Percentiles rank a stretch among this genome's conserved stretches.
Evolutionary conservation across 192 early-diverging fungal genomes (phyloP).

Genomic region (Podila clonocystis): DNA sequence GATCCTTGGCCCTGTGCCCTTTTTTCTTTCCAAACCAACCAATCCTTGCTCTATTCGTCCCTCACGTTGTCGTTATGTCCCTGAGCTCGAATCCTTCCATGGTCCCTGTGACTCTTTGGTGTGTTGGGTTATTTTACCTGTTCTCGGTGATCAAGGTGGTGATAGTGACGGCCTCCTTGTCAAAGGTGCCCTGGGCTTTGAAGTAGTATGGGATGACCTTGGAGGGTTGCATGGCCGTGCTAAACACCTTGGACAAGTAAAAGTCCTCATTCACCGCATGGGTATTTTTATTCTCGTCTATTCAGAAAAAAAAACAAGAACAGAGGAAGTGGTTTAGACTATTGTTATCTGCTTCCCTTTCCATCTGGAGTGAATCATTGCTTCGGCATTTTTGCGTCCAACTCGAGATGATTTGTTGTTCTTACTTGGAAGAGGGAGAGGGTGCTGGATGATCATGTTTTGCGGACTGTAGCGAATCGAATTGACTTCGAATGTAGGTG

Average conservation of each 20-base stretch:
- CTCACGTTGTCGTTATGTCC: too few relatives aligned
- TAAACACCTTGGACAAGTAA: constrained; percentile 65
- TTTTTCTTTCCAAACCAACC: too few relatives aligned
- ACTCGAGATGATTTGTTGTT: not conserved
- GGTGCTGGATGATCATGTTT: constrained; percentile 26
- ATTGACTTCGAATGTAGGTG: constrained; percentile 39
- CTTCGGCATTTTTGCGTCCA: too few relatives aligned
- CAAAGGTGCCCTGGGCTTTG: constrained; percentile 52
- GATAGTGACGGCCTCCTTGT: constrained; percentile 67
- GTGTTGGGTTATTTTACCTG: constrained; percentile 46
- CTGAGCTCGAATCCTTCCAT: not conserved
- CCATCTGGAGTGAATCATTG: too few relatives aligned
- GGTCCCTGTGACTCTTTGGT: not conserved
- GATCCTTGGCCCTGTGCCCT: too few relatives aligned
- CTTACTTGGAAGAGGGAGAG: not conserved
- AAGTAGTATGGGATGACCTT: constrained; percentile 73
- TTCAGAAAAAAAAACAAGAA: not conserved
- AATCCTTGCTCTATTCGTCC: too few relatives aligned
- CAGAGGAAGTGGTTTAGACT: not conserved
- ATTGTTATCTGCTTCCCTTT: too few relatives aligned
- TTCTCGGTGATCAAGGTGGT: constrained; percentile 67
- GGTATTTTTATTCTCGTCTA: constrained; percentile 10
- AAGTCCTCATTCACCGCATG: constrained; percentile 58
- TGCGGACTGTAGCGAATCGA: constrained; percentile 35
- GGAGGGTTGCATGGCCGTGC: constrained; percentile 66